Base-by-base conservation (phyloP, 2,329 filamentous ascomycete species). In the Fusarium anguioides region DNA sequence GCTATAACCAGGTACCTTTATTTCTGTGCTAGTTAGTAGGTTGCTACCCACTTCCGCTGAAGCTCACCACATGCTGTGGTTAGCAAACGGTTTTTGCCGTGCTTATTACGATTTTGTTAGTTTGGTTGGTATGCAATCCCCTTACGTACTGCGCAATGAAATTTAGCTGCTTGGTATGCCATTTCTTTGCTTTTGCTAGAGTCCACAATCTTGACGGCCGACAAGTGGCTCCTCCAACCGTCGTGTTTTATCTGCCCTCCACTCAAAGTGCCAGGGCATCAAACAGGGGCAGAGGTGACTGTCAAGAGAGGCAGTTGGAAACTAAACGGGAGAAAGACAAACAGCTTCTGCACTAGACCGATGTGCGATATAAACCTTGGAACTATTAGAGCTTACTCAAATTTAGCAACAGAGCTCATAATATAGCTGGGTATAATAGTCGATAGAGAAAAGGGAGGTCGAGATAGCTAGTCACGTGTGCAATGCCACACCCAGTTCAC, bases 121-220 rank as follows among this genome's bases (percentile, higher is more conserved):
- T 29, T 24, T 10, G 29, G 15, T n/a, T 50, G 21, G 35, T 33
- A 33, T 50, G 40, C 26, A 21, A n/a, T 51, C 40, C 24, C 50
- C 49, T 63, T 27, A 31, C 29, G 29, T 31, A 44, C 12, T 41
- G 20, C 1, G 24, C 3, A 53, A 29, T 47, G 45, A 24, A 8
- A 31, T n/a, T 31, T 24, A 12, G 8, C 12, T 29, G 20, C 20
- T 11, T 18, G 23, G 23, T 37, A 35, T 37, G 27, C 24, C 39
- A 14, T 7, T n/a, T 33, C 29, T 57, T 67, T 64, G 44, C 52
- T 67, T 60, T 47, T 67, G 40, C 18, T 20, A 27, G 17, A 45
- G 26, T 33, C 39, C 23, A 26, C 35, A 62, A 39, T 27, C 29
- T 21, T 26, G 18, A 21, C 21, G 14, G 9, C 4, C 11, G 27